phyloP scores from a whole-genome alignment of 441 rosid genomes.

The Populus hybrid region DNA sequence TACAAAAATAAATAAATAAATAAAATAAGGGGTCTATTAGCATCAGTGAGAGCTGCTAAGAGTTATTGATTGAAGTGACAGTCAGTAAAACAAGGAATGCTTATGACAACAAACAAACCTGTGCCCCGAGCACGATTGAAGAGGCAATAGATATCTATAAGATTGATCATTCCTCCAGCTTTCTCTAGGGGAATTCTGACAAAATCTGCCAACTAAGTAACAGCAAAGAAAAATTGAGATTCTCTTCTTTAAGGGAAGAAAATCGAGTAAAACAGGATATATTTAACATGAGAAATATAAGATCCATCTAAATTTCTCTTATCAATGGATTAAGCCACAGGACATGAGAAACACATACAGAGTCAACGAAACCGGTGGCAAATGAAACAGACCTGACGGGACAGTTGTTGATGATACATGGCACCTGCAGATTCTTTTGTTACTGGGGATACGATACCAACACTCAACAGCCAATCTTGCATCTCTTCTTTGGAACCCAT shows the following conservation, averaged over 20 bases:
- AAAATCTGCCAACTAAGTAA: conserved; percentile 88
- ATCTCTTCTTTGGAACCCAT: conserved; percentile 91
- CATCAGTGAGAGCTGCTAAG: background rate
- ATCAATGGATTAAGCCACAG: background rate
- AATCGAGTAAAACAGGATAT: background rate
- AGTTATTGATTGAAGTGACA: background rate
- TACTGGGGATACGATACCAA: conserved; percentile 94
- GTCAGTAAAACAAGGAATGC: conserved; percentile 7
- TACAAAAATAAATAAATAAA: background rate
- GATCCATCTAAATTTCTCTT: background rate
- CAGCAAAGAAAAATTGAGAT: conserved; percentile 20
- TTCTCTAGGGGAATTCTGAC: conserved; percentile 73
- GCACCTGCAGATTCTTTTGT: conserved; percentile 97
- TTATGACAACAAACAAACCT: conserved; percentile 40
- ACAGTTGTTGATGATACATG: conserved; percentile 80
- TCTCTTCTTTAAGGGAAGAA: conserved; percentile 3
- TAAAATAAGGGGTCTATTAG: background rate
- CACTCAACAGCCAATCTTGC: conserved; percentile 91
- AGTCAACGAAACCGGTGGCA: background rate
- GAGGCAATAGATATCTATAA: conserved; percentile 86
- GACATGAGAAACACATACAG: background rate
- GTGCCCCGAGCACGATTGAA: conserved; percentile 98
- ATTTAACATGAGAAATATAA: background rate
- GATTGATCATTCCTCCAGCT: conserved; percentile 96
- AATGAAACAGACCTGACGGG: conserved; percentile 69